Evolutionary conservation across 2,329 filamentous ascomycete species (phyloP), one percentile per base, ranked within the genome.

Genomic region (Didymella pomorum): DNA sequence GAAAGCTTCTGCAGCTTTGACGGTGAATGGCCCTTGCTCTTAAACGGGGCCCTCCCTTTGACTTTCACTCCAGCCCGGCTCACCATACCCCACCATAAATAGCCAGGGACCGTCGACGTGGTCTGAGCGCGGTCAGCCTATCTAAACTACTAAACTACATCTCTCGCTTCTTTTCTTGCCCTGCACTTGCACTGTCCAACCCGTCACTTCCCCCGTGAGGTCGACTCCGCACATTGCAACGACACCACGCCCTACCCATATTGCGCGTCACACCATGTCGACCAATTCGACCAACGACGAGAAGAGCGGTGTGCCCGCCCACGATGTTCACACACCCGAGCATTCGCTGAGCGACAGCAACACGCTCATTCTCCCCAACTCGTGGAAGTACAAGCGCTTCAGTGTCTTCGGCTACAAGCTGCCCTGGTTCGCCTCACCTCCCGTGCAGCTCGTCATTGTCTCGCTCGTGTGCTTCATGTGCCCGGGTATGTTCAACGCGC

Each of bases 381-480:
- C 79, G 33, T 83, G 81, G 81, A 82, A 78, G 70, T 83, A 83
- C 74, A 78, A 73, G 68, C 67, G 71, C 25, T 55, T 76, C 58
- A 79, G 69, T 62, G 58, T 83, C 46, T 72, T 79, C 16, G 74
- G 77, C 42, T 68, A 76, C 70, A 77, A 67, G 31, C 62, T 83
- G 45, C 80, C 81, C 28, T 82, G 78, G 76, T 83, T 80, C 69
- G 82, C 82, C 54, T 82, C 79, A 50, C 82, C 82, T 21, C 75
- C 79, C 23, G 69, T 77, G 12, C 82, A 83, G 72, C 75, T 83
- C 35, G 62, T 82, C 49, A 76, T 84, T 46, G 81, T 83, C 28
- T 79, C 81, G 41, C 77, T 83, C 42, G 81, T 83, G 52, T 83
- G 82, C 76, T 84, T 84, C 78, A 69, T 83, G 70, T 84, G 82